Percentiles rank a stretch among this genome's conserved stretches.
These are phyloP conservation scores for Boechera divaricarpa DNA, from an alignment of 345 rosid genomes.

Conservation along the genomic window DNA sequence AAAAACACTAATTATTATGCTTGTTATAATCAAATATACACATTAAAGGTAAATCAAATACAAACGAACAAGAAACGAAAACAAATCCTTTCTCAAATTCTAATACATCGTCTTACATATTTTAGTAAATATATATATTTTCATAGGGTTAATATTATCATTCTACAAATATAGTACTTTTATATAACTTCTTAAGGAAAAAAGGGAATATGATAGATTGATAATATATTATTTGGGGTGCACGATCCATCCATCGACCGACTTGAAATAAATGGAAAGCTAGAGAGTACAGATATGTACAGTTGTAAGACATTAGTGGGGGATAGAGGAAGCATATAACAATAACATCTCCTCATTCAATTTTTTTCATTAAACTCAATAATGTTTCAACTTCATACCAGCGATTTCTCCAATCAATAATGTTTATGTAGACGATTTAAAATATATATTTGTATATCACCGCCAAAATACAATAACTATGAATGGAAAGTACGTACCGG, in stretches of 20 bases:
- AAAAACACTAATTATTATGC: no score
- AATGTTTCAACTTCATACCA: constrained; percentile 42
- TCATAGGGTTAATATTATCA: background rate
- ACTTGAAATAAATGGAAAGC: constrained; percentile 43
- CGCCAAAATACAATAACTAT: constrained; percentile 16
- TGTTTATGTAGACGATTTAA: background rate
- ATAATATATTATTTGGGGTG: constrained; percentile 28
- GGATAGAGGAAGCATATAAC: constrained; percentile 39
- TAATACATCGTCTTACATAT: background rate
- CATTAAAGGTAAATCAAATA: no score
- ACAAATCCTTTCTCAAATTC: background rate
- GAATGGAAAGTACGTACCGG: constrained; percentile 1
- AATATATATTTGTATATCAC: constrained; percentile 27
- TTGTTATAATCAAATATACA: no score
- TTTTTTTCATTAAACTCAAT: constrained; percentile 10
- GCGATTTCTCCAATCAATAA: constrained; percentile 16
- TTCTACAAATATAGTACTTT: background rate
- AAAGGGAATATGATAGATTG: background rate
- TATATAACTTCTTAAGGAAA: background rate
- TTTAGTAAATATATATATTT: background rate
- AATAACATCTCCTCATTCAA: constrained; percentile 35
- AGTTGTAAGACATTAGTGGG: constrained; percentile 41
- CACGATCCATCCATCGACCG: constrained; percentile 41
- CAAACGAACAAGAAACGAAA: background rate
- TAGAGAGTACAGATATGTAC: constrained; percentile 44